Evolutionary conservation across 139 green algal species (phyloP), one percentile per base, ranked within the genome.

Genomic region (Tetradesmus lagerheimii): DNA sequence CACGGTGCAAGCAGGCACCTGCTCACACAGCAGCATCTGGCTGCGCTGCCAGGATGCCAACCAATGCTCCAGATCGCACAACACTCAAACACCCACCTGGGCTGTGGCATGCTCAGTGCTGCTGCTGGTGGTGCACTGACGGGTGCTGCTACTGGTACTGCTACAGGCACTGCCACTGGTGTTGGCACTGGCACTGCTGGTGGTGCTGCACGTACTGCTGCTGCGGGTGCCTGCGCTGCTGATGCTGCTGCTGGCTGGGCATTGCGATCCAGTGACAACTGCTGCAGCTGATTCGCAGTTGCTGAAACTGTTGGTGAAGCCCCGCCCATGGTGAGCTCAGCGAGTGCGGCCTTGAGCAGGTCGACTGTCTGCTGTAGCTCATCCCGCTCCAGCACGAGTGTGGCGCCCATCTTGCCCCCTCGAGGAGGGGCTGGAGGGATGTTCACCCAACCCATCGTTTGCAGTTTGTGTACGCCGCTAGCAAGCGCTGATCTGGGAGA

Each of bases 271-370:
- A 41, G 31, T 15, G 71, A 20, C 71, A 41, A 11, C 71, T 79
- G 71, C 35, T 35, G 50, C 57, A 78, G 34, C 53, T 74, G 39
- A 27, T 84, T n/a, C 39, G 29, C 14, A 2, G 78, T 43, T 38
- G 16, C 43, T 74, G 39, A 34, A n/a, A 67, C 9, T 67, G 80
- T 37, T 2, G 80, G 27, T 41, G n/a, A 16, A 25, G 50, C 35
- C 35, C 45, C 35, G 27, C 64, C 64, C 18, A 14, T 37, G 20
- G 83, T 80, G 29, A 57, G n/a, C 64, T 88, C 83, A 43, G 83
- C 83, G 14, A 88, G 38, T 6, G 83, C 83, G 50, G 37, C 83
- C 31, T 80, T 88, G 64, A 88, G 62, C 38, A 88, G 64, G 27
- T 80, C 64, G 27, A 88, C 38, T 14, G 64, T 80, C 25, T 41